Evolutionary conservation across 1,284 basidiomycete genomes (phyloP).

Genomic region (Pholiota adiposa): DNA sequence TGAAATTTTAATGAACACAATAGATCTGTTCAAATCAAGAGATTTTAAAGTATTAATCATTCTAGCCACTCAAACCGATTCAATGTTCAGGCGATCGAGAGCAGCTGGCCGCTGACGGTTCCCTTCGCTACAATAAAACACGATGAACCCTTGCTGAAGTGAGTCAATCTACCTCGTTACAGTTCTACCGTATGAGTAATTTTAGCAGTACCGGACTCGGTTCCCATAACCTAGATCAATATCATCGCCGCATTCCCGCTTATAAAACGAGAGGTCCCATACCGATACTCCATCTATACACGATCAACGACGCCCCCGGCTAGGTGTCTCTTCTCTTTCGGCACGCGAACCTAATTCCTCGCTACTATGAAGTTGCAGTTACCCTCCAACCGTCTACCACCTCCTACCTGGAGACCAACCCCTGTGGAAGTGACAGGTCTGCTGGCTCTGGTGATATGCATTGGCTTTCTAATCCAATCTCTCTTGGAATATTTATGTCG

Average conservation of each 20-base stretch:
- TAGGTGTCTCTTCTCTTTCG: too few species aligned
- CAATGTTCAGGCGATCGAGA: too few species aligned
- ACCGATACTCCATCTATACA: neutral
- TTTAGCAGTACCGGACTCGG: neutral
- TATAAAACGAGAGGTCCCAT: neutral
- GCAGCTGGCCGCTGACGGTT: neutral
- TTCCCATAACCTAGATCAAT: neutral
- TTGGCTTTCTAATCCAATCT: neutral
- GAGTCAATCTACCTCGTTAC: neutral
- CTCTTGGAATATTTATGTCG: neutral
- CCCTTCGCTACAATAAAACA: neutral
- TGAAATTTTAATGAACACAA: too few species aligned
- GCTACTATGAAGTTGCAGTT: too few species aligned
- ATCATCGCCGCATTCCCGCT: neutral
- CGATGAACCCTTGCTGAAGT: neutral
- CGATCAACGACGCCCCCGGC: too few species aligned
- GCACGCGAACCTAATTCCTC: too few species aligned
- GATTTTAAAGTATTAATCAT: too few species aligned
- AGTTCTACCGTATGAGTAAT: neutral
- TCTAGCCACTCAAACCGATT: too few species aligned
- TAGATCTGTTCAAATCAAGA: too few species aligned
- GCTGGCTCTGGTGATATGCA: neutral
- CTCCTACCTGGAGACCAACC: too few species aligned
- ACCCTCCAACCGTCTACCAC: too few species aligned
- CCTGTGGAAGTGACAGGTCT: too few species aligned